Evolutionary conservation across 2,329 filamentous ascomycete genomes (phyloP).

Genomic region (Sporothrix sp.): DNA sequence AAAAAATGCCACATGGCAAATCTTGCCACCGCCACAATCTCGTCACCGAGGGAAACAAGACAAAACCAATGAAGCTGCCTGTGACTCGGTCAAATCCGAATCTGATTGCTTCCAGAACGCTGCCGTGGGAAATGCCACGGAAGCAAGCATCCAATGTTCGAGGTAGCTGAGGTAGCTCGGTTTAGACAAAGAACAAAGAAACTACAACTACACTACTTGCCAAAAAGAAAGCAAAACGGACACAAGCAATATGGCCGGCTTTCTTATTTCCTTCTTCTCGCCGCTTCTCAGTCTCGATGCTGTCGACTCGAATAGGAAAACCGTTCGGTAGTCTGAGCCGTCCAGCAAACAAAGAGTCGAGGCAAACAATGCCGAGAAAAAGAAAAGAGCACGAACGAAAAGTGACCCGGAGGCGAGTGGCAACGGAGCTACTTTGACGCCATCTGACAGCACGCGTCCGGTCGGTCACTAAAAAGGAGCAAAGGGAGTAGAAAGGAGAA

Average conservation of each 20-base stretch:
- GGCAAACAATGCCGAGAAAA: no score
- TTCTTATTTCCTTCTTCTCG: neutral
- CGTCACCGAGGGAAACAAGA: neutral
- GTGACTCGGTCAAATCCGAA: constrained; percentile 3
- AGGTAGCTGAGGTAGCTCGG: neutral
- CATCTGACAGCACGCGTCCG: neutral
- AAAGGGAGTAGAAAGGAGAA: neutral
- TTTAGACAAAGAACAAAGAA: neutral
- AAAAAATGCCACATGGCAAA: neutral
- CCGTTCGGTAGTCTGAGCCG: neutral
- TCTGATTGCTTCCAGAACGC: no score
- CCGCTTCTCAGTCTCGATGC: no score
- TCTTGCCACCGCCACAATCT: neutral
- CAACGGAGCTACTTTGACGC: neutral
- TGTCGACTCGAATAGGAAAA: neutral
- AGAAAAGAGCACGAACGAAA: neutral
- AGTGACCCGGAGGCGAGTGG: constrained; percentile 3
- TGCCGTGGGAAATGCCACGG: neutral
- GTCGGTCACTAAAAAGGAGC: neutral
- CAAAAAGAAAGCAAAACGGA: neutral
- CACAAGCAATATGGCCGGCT: neutral
- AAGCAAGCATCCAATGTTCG: neutral
- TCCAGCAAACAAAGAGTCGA: no score
- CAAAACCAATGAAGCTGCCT: neutral
- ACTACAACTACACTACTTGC: neutral